These are phyloP conservation scores for Saccharomycopsis javanensis DNA, from an alignment of 805 yeast genomes.

Conservation along the genomic window DNA sequence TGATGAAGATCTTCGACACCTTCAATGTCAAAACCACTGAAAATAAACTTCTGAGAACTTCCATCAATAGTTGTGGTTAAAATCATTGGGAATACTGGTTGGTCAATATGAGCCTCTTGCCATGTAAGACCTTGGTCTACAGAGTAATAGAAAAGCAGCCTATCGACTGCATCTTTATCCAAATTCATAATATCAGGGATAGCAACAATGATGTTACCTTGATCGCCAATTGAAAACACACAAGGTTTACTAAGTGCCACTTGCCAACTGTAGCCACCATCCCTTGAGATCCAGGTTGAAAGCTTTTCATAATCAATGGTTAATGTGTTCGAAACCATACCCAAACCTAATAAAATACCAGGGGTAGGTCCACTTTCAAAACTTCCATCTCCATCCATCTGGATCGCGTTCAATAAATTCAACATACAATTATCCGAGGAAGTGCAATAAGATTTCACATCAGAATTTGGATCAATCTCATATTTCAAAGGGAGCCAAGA, in stretches of 20 bases:
- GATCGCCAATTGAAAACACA: slow-evolving; percentile 58
- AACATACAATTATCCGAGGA: slow-evolving; percentile 28
- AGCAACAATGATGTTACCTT: slow-evolving; percentile 63
- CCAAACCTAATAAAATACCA: slow-evolving; percentile 37
- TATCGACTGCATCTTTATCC: slow-evolving; percentile 17
- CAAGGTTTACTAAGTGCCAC: slow-evolving; percentile 43
- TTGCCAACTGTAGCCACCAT: slow-evolving; percentile 72
- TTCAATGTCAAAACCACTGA: slow-evolving; percentile 32
- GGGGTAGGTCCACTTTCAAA: slow-evolving; percentile 34
- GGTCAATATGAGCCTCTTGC: slow-evolving; percentile 40
- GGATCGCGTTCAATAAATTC: slow-evolving; percentile 30
- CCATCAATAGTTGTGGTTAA: slow-evolving; percentile 61
- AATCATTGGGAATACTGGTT: slow-evolving; percentile 31
- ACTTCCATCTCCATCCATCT: slow-evolving; percentile 24
- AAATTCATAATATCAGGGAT: slow-evolving; percentile 33
- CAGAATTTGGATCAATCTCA: slow-evolving; percentile 21
- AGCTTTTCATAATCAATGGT: slow-evolving; percentile 16
- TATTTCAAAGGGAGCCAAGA: slow-evolving; percentile 26
- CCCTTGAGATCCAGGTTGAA: slow-evolving; percentile 56
- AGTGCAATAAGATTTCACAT: slow-evolving; percentile 20
- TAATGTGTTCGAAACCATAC: slow-evolving; percentile 28
- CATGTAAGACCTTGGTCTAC: slow-evolving; percentile 68
- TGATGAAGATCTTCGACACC: slow-evolving; percentile 19
- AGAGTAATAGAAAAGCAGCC: slow-evolving; percentile 39
- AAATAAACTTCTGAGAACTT: slow-evolving; percentile 47